phyloP scores from a whole-genome alignment of 2,329 filamentous ascomycete species.

The Fusarium sp. region DNA sequence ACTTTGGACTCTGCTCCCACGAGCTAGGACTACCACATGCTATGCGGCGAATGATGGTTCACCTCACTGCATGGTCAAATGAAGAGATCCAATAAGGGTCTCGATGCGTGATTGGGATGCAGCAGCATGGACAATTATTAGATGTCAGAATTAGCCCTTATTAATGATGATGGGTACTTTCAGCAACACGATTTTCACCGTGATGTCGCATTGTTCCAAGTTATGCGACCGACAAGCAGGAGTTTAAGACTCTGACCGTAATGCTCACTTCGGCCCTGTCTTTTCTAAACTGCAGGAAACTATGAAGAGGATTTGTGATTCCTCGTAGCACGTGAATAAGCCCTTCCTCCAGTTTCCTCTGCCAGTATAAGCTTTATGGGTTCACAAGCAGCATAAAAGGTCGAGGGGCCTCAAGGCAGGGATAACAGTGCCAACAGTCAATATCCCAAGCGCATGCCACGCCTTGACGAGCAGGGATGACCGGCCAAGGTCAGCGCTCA shows the following conservation, averaged over 20 bases:
- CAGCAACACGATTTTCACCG: neutral
- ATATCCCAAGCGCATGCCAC: neutral
- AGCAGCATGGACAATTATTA: neutral
- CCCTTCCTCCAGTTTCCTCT: too few species aligned
- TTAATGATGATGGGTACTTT: neutral
- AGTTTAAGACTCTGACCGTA: neutral
- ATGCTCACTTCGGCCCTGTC: too few species aligned
- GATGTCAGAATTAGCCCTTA: neutral
- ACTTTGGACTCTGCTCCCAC: too few species aligned
- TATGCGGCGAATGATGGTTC: neutral
- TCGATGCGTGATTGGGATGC: neutral
- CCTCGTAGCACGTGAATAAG: neutral
- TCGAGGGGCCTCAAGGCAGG: neutral
- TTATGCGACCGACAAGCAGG: too few species aligned
- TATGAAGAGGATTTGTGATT: neutral
- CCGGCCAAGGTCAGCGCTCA: too few species aligned
- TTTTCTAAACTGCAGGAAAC: too few species aligned
- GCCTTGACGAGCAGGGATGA: too few species aligned
- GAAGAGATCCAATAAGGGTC: neutral
- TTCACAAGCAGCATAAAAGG: too few species aligned
- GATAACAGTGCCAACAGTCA: rapidly evolving
- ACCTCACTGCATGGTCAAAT: neutral
- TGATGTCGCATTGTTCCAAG: neutral
- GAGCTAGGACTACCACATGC: neutral
- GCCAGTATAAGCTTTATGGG: too few species aligned